Conservation (phyloP, 1,139 yeast genomes). For the Hansenula anomala region DNA sequence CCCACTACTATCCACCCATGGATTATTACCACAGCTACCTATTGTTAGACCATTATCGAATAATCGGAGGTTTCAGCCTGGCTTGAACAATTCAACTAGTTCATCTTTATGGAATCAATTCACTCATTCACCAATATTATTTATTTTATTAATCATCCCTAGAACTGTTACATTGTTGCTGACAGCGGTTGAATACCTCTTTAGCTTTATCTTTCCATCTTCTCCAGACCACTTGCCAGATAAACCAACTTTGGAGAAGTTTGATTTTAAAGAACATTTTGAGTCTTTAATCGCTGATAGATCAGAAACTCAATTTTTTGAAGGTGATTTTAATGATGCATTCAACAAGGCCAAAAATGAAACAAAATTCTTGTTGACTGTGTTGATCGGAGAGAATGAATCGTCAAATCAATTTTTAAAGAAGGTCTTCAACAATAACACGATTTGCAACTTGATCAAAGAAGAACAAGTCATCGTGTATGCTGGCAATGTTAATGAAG, state of each 20-base stretch:
- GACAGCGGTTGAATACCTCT: conserved; percentile 8
- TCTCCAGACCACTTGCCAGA: conserved; percentile 17
- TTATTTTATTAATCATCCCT: conserved; percentile 19
- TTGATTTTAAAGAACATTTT: conserved; percentile 10
- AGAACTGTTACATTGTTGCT: conserved; percentile 18
- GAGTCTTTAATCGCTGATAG: conserved; percentile 14
- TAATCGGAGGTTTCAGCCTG: conserved; percentile 17
- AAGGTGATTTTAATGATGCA: conserved; percentile 26
- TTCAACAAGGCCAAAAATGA: conserved; percentile 24
- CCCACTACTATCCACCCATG: conserved; percentile 7
- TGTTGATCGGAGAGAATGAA: conserved; percentile 25
- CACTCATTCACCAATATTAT: conserved; percentile 16
- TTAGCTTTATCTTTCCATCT: conserved; percentile 14
- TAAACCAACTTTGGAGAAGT: conserved; percentile 8
- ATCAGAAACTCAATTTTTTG: conserved; percentile 8
- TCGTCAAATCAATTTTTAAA: conserved; percentile 20
- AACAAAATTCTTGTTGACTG: conserved; percentile 25
- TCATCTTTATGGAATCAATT: conserved; percentile 4
- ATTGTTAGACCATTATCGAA: conserved; percentile 27
- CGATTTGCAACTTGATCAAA: conserved; percentile 20
- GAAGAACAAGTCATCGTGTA: conserved; percentile 25
- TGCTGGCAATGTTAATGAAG: conserved; percentile 25
- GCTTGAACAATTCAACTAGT: conserved; percentile 3
- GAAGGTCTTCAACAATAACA: conserved; percentile 23
- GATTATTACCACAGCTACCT: conserved; percentile 25